Conservation (phyloP, 768 basidiomycete species). For the Termitomyces sp. region DNA sequence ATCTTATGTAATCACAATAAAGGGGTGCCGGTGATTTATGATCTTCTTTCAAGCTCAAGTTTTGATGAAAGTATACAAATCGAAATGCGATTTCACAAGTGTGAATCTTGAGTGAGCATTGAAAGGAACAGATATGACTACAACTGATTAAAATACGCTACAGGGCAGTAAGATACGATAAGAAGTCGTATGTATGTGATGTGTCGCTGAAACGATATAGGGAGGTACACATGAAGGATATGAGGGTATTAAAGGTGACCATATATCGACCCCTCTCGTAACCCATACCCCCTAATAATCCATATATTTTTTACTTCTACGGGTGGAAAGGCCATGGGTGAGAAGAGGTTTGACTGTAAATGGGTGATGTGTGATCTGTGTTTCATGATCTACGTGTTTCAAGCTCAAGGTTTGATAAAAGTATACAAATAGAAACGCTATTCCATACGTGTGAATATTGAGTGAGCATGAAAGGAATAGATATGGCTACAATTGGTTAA, state of each 20-base stretch:
- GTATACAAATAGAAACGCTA: background rate
- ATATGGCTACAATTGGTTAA: conserved; percentile 4
- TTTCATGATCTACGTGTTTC: background rate
- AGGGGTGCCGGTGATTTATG: too few relatives aligned
- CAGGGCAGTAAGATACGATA: background rate
- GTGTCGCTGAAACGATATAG: background rate
- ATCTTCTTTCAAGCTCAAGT: background rate
- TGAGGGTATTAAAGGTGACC: too few relatives aligned
- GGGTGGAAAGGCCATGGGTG: too few relatives aligned
- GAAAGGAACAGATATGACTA: conserved; percentile 2
- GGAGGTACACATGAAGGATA: too few relatives aligned
- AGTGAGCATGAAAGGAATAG: background rate
- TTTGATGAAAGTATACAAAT: background rate
- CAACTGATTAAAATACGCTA: conserved; percentile 7
- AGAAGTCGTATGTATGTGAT: background rate
- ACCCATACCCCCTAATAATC: too few relatives aligned
- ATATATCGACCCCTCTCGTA: too few relatives aligned
- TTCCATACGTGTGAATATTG: background rate
- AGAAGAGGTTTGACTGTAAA: too few relatives aligned
- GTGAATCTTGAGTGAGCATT: background rate
- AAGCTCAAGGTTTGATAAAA: background rate
- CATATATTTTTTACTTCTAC: too few relatives aligned
- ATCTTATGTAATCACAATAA: conserved; percentile 28
- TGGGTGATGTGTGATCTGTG: too few relatives aligned
- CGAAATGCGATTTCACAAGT: background rate